A percentile compares a stretch with the other conserved stretches of the same genome.
Conservation (phyloP, 495 filamentous ascomycete genomes). For the Pseudotulostoma volvatum region DNA sequence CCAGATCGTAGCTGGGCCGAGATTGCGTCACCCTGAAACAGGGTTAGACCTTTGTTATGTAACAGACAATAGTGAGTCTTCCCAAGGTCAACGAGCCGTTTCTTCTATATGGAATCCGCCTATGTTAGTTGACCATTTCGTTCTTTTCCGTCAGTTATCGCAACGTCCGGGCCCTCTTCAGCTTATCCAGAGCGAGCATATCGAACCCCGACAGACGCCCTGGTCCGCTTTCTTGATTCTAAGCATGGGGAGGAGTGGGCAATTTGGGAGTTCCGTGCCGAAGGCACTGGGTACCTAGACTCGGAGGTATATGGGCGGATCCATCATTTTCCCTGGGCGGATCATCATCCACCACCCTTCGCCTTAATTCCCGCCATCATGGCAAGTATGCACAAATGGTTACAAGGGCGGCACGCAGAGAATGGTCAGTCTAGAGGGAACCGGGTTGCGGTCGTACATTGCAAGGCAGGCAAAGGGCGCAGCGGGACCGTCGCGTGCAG, state of each 20-base stretch:
- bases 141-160: slow-evolving; percentile 35
- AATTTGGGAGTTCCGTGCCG: slow-evolving; percentile 95
- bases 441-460: slow-evolving; percentile 80
- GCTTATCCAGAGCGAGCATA: slow-evolving; percentile 84
- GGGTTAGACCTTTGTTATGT: slow-evolving; percentile 94
- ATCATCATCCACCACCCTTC: slow-evolving; percentile 95
- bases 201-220: slow-evolving; percentile 72
- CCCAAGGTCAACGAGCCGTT: not conserved
- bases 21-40: slow-evolving; percentile 67
- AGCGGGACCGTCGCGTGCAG: slow-evolving; percentile 78
- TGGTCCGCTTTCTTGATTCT: slow-evolving; percentile 71
- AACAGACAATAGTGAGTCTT: slow-evolving; percentile 45
- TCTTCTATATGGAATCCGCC: not conserved
- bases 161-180: slow-evolving; percentile 68
- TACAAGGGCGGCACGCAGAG: slow-evolving; percentile 35
- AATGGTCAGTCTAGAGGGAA: slow-evolving; percentile 7
- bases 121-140: not conserved
- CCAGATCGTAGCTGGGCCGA: slow-evolving; percentile 64
- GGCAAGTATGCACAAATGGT: slow-evolving; percentile 78
- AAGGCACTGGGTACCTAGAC: slow-evolving; percentile 91
- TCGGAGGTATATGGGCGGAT: slow-evolving; percentile 69
- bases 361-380: slow-evolving; percentile 72
- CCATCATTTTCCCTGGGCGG: slow-evolving; percentile 86
- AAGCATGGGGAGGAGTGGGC: slow-evolving; percentile 73
- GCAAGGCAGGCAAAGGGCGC: slow-evolving; percentile 91